phyloP scores from a whole-genome alignment of 2,329 filamentous ascomycete species.

The Trichoderma sp. region DNA sequence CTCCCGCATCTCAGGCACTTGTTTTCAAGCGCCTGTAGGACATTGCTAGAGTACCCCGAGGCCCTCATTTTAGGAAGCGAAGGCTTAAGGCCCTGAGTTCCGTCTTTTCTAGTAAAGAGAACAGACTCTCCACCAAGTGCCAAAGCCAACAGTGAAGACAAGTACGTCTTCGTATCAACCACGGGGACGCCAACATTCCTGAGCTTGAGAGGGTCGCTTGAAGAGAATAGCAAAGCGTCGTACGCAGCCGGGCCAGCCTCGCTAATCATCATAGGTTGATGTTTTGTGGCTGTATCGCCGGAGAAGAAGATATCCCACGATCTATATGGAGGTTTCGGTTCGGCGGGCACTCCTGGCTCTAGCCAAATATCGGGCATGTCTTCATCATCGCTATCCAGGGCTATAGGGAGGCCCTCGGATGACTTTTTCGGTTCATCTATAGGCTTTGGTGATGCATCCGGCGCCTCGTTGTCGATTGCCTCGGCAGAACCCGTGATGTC shows the following conservation, averaged over 20 bases:
- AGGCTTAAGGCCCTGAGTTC: constrained; percentile 54
- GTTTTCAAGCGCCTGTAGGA: constrained; percentile 48
- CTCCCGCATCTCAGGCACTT: constrained; percentile 52
- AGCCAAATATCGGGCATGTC: constrained; percentile 48
- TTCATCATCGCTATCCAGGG: constrained; percentile 14
- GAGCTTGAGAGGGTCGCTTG: constrained; percentile 43
- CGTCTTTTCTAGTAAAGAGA: constrained; percentile 64
- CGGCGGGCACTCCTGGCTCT: constrained; percentile 35
- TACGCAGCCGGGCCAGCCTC: constrained; percentile 68
- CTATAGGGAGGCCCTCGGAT: not conserved
- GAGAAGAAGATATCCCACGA: constrained; percentile 71
- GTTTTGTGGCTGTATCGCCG: constrained; percentile 33
- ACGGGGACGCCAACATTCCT: constrained; percentile 43
- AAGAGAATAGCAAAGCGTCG: constrained; percentile 58
- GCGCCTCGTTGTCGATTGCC: not conserved
- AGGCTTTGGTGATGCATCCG: not conserved
- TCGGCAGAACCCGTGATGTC: not conserved
- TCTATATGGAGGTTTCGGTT: constrained; percentile 48
- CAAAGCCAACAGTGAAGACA: constrained; percentile 62
- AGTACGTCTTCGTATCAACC: constrained; percentile 52
- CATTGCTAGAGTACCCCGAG: constrained; percentile 56
- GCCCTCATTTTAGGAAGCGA: constrained; percentile 50
- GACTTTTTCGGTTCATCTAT: not conserved
- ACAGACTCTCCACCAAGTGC: constrained; percentile 71
- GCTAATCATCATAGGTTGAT: constrained; percentile 59